A percentile compares a stretch with the other conserved stretches of the same genome.
These are phyloP conservation scores for Knoxdaviesia capensis DNA, from an alignment of 2,329 filamentous ascomycete genomes.

Conservation along the genomic window DNA sequence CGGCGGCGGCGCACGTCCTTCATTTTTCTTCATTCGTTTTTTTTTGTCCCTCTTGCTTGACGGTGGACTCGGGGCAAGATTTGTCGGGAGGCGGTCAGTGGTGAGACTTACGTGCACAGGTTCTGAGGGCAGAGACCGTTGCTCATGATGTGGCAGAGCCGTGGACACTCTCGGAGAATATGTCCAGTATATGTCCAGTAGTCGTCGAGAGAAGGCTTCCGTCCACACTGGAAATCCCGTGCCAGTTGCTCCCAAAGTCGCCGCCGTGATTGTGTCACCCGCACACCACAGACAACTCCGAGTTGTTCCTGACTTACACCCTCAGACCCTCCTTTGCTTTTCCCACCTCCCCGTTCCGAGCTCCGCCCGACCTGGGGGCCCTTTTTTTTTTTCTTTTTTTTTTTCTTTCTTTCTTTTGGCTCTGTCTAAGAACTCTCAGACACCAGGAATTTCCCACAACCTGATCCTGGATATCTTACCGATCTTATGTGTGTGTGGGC, in stretches of 20 bases:
- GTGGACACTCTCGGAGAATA: background rate
- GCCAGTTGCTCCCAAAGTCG: too few relatives aligned
- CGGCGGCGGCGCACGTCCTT: too few relatives aligned
- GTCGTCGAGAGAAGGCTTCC: background rate
- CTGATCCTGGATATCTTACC: too few relatives aligned
- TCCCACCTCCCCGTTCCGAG: background rate
- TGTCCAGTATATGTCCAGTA: background rate
- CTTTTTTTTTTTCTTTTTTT: constrained; percentile 2
- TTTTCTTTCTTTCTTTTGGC: background rate
- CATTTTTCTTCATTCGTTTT: background rate
- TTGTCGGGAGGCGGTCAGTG: background rate
- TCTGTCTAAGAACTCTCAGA: background rate
- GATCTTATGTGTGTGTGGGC: too few relatives aligned
- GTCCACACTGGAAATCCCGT: too few relatives aligned
- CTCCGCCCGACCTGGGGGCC: background rate
- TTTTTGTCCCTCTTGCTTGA: background rate
- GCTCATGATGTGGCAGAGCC: background rate
- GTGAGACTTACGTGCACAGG: background rate
- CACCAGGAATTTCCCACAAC: too few relatives aligned
- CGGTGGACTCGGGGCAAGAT: background rate
- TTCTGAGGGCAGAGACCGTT: background rate
- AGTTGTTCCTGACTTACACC: background rate
- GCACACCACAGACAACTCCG: background rate
- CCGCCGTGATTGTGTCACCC: background rate
- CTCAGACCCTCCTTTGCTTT: background rate